A percentile compares a stretch with the other conserved stretches of the same genome.
Evolutionary conservation across 805 yeast species (phyloP).

Genomic region (Cyberlindnera saturnus): DNA sequence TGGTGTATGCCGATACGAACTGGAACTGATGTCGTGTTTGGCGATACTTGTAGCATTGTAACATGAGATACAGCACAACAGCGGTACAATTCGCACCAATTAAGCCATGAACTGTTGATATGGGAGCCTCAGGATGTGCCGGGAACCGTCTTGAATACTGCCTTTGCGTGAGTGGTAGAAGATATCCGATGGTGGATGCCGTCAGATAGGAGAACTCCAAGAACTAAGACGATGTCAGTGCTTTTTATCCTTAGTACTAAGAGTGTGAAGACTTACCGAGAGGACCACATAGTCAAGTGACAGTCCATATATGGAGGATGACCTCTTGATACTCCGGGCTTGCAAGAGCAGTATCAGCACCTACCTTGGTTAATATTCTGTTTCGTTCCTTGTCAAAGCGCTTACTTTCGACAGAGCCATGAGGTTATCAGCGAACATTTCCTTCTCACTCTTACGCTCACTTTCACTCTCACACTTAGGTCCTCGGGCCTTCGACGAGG

Average conservation of each 20-base stretch:
- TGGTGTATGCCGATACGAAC: slow-evolving; percentile 25
- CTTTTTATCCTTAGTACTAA: neutral
- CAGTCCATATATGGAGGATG: slow-evolving; percentile 31
- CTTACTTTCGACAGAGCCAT: too few species aligned
- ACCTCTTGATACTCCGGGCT: slow-evolving; percentile 20
- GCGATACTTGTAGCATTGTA: slow-evolving; percentile 25
- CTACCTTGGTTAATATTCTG: neutral
- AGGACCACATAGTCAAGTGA: slow-evolving; percentile 30
- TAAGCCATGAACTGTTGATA: slow-evolving; percentile 18
- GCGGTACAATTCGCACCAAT: slow-evolving; percentile 14
- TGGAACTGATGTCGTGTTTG: slow-evolving; percentile 32
- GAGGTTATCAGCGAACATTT: too few species aligned
- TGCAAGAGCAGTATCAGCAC: slow-evolving; percentile 1
- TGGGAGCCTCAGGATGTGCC: slow-evolving; percentile 23
- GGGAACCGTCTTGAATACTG: slow-evolving; percentile 32
- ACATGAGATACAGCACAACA: slow-evolving; percentile 15
- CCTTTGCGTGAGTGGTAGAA: slow-evolving; percentile 6
- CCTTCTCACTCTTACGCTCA: too few species aligned
- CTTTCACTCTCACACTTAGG: too few species aligned
- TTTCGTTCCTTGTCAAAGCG: neutral
- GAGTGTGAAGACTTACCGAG: slow-evolving; percentile 5
- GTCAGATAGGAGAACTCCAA: neutral
- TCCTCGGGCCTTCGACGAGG: too few species aligned
- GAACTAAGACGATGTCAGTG: slow-evolving; percentile 3
- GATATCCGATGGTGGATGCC: neutral